Evolutionary conservation across 306 rosid genomes (phyloP).

Genomic region (Oemleria cerasiformis): DNA sequence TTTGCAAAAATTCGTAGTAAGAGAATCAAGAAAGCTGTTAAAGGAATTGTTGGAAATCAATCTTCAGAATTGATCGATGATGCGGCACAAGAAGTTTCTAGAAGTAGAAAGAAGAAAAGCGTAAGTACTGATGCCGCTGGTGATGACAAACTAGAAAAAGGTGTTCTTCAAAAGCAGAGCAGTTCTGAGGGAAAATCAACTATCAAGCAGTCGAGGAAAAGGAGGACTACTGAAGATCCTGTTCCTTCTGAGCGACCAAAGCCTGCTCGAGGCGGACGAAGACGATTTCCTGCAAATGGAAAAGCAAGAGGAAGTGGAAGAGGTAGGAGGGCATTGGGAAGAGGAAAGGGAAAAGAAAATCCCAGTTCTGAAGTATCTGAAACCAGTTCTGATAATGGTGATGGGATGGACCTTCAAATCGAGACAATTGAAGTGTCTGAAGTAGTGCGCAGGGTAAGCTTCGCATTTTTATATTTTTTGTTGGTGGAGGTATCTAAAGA

Average conservation of each 20-base stretch:
- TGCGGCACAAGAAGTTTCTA: conserved; percentile 33
- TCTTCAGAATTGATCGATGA: conserved; percentile 45
- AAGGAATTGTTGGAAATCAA: conserved; percentile 67
- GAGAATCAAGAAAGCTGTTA: conserved; percentile 84
- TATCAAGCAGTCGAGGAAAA: conserved; percentile 48
- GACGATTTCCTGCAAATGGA: conserved; percentile 31
- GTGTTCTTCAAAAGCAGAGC: conserved; percentile 24
- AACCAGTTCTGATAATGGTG: conserved; percentile 45
- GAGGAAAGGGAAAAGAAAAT: conserved; percentile 46
- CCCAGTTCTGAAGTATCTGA: conserved; percentile 30
- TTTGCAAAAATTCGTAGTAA: conserved; percentile 94
- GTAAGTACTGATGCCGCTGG: conserved; percentile 36
- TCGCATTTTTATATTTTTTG: conserved; percentile 3
- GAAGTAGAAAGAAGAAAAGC: conserved; percentile 26
- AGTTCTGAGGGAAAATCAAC: conserved; percentile 30
- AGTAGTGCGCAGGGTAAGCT: conserved; percentile 64
- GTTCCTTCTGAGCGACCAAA: conserved; percentile 25
- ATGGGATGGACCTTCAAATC: conserved; percentile 24
- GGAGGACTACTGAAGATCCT: conserved; percentile 36
- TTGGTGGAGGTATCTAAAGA: not conserved
- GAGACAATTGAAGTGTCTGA: conserved; percentile 30
- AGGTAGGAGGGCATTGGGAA: conserved; percentile 37
- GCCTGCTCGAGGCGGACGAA: conserved; percentile 34
- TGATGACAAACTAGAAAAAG: conserved; percentile 37
- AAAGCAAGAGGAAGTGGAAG: conserved; percentile 38